A percentile compares a stretch with the other conserved stretches of the same genome.
Evolutionary conservation across 345 rosid genomes (phyloP).

Genomic region (Rhodomyrtus tomentosa): DNA sequence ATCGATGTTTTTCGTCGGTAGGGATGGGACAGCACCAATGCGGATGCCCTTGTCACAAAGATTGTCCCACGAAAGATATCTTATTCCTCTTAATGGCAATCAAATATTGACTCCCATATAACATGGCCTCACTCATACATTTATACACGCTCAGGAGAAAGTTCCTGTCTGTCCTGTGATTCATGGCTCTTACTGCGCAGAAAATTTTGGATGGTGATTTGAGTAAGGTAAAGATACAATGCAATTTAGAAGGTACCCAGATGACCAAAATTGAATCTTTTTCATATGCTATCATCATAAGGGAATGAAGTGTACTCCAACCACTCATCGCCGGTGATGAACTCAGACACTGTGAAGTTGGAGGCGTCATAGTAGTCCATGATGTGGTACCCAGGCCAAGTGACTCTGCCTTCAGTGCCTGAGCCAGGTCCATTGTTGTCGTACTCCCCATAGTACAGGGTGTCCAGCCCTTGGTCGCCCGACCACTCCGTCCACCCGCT

Average conservation of each 20-base stretch:
- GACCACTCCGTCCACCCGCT: slow-evolving; percentile 63
- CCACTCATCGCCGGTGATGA: slow-evolving; percentile 68
- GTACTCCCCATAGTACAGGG: slow-evolving; percentile 67
- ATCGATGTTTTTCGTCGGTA: background rate
- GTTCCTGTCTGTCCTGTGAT: background rate
- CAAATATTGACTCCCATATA: background rate
- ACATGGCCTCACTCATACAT: background rate
- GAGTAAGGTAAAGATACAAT: background rate
- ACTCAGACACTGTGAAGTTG: slow-evolving; percentile 56
- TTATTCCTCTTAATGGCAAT: background rate
- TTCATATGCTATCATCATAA: slow-evolving; percentile 49
- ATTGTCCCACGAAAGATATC: background rate
- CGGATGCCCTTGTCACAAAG: background rate
- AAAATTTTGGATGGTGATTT: background rate
- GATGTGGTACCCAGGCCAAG: slow-evolving; percentile 59
- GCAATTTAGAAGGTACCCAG: background rate
- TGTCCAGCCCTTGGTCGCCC: slow-evolving; percentile 29
- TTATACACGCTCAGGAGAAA: background rate
- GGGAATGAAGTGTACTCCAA: slow-evolving; percentile 71
- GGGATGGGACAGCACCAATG: background rate
- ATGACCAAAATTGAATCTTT: background rate
- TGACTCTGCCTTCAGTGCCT: slow-evolving; percentile 36
- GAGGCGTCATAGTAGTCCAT: slow-evolving; percentile 59
- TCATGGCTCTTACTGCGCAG: background rate
- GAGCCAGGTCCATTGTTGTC: slow-evolving; percentile 79